phyloP scores from a whole-genome alignment of 176 grass and related monocot species.

The Urochloa ruziziensis region DNA sequence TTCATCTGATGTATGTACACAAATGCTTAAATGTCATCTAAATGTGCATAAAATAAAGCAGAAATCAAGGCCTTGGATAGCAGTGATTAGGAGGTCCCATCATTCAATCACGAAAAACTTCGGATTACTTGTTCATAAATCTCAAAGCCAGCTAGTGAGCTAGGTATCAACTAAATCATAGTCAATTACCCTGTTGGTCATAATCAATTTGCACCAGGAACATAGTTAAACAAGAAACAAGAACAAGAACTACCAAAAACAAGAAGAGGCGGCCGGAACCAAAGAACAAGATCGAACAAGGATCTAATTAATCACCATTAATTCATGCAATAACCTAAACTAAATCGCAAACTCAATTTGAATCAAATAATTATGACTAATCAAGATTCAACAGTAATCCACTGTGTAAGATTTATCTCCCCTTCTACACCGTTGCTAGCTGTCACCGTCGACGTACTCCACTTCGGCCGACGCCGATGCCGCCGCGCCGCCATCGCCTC shows the following conservation, averaged over 20 bases:
- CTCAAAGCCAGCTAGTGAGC: neutral
- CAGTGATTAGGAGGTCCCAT: neutral
- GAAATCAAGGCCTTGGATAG: neutral
- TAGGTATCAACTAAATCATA: neutral
- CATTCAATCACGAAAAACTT: neutral
- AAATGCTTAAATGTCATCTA: neutral
- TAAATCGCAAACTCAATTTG: neutral
- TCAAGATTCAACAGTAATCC: slow-evolving; percentile 7
- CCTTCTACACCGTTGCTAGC: neutral
- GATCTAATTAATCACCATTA: neutral
- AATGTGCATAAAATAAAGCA: slow-evolving; percentile 20
- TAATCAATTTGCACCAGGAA: neutral
- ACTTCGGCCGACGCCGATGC: neutral
- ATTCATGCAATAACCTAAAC: slow-evolving; percentile 8
- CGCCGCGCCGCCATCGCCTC: neutral
- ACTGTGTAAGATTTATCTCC: neutral
- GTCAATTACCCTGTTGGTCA: neutral
- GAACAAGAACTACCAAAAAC: slow-evolving; percentile 6
- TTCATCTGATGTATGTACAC: slow-evolving; percentile 13
- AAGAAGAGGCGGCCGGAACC: neutral
- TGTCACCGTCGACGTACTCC: neutral
- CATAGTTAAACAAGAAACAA: neutral
- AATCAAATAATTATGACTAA: neutral
- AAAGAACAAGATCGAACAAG: slow-evolving; percentile 14
- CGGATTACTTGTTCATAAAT: neutral